Evolutionary conservation across 1,139 yeast species (phyloP).

Genomic region (Blastobotrys serpentis): DNA sequence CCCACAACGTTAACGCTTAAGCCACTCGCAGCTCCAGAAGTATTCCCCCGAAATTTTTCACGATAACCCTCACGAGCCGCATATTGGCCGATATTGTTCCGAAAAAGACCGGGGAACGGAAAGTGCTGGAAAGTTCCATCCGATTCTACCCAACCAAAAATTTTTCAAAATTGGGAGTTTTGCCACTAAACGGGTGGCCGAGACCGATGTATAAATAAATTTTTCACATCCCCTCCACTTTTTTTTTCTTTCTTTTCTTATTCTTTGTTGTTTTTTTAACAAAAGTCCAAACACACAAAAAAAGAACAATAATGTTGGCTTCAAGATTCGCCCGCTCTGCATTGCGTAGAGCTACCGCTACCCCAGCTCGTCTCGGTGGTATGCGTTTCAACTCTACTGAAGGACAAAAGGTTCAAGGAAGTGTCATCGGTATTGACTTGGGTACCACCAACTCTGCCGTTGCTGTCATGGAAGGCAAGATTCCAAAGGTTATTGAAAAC

Average conservation of each 20-base stretch:
- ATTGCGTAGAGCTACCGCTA: conserved; percentile 22
- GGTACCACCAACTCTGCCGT: conserved; percentile 99
- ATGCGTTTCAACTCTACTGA: conserved; percentile 39
- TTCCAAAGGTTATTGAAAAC: conserved; percentile 95
- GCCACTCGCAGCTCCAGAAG: background rate
- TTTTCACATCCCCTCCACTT: background rate
- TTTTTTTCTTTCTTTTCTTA: conserved; percentile 5
- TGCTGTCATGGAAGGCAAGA: conserved; percentile 95
- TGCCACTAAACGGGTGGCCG: conserved; percentile 8
- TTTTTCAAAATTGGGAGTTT: conserved; percentile 6
- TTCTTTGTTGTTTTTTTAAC: conserved; percentile 9
- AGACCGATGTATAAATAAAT: conserved; percentile 7
- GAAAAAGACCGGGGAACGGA: background rate
- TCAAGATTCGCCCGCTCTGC: conserved; percentile 38
- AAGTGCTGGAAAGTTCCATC: conserved; percentile 7
- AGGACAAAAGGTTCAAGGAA: conserved; percentile 46
- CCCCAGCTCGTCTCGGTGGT: conserved; percentile 17
- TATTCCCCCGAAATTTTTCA: too few species aligned
- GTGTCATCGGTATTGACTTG: conserved; percentile 96
- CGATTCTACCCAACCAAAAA: conserved; percentile 3
- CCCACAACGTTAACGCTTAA: background rate
- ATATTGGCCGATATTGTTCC: background rate
- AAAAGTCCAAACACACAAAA: background rate
- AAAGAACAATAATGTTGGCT: conserved; percentile 32
- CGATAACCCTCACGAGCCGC: too few species aligned